Evolutionary conservation across 768 basidiomycete species (phyloP).

Genomic region (Boletus huronensis): DNA sequence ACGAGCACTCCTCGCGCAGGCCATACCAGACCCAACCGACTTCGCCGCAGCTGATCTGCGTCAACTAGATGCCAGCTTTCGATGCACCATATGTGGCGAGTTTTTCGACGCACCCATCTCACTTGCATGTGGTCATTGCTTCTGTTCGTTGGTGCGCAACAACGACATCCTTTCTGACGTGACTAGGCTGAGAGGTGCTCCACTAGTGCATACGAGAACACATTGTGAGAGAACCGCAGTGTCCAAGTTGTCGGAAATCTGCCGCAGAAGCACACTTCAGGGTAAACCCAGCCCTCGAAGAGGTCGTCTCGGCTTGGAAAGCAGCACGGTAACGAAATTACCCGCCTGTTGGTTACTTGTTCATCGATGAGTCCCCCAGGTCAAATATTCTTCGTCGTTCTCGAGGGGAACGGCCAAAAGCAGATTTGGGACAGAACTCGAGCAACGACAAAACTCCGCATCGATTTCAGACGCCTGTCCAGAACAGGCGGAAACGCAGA

Average conservation of each 20-base stretch:
- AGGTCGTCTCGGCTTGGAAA: constrained; percentile 68
- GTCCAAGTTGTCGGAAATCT: constrained; percentile 65
- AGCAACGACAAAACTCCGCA: constrained; percentile 16
- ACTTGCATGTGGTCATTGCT: constrained; percentile 74
- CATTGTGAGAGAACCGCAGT: constrained; percentile 57
- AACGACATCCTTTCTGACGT: background rate
- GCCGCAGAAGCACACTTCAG: constrained; percentile 61
- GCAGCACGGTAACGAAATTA: constrained; percentile 51
- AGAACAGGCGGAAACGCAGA: constrained; percentile 37
- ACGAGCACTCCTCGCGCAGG: constrained; percentile 28
- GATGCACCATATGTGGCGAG: constrained; percentile 77
- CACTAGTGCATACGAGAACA: constrained; percentile 67
- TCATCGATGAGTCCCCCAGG: constrained; percentile 27
- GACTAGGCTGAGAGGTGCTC: constrained; percentile 3
- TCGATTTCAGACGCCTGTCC: constrained; percentile 12
- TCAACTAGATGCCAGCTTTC: constrained; percentile 58
- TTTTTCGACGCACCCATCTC: constrained; percentile 70
- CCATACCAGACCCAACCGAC: constrained; percentile 64
- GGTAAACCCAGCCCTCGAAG: constrained; percentile 68
- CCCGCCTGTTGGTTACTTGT: background rate
- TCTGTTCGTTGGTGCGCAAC: constrained; percentile 66
- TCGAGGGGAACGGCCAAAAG: constrained; percentile 28
- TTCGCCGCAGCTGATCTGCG: constrained; percentile 62
- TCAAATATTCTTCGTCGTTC: constrained; percentile 42
- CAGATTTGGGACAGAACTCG: constrained; percentile 4